A percentile compares a stretch with the other conserved stretches of the same genome.
These are phyloP conservation scores for Saccharomyces mikatae DNA, from an alignment of 805 yeast species.

Conservation along the genomic window DNA sequence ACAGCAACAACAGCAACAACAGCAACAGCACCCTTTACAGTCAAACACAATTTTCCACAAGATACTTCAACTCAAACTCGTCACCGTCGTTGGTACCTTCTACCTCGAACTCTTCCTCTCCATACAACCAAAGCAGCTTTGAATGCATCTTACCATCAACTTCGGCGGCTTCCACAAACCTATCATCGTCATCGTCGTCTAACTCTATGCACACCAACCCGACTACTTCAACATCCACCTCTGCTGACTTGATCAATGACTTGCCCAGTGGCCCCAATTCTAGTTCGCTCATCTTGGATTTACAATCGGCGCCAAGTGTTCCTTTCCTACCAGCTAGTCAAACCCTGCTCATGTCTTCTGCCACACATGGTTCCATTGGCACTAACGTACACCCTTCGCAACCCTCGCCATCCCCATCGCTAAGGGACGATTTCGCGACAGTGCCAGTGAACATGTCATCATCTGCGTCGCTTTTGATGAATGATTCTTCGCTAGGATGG, in stretches of 20 bases:
- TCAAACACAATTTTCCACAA: not conserved
- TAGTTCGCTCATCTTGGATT: not conserved
- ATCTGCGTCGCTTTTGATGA: slow-evolving; percentile 6
- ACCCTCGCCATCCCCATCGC: slow-evolving; percentile 15
- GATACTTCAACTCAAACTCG: not conserved
- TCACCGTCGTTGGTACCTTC: not conserved
- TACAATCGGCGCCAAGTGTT: not conserved
- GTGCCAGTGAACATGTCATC: not conserved
- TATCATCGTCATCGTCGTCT: slow-evolving; percentile 3
- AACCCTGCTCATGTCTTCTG: not conserved
- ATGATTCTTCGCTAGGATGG: slow-evolving; percentile 20
- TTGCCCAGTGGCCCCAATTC: not conserved
- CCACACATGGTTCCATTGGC: not conserved
- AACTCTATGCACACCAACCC: slow-evolving; percentile 2
- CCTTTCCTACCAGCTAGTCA: not conserved
- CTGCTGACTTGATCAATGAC: not conserved
- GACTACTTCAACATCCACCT: not conserved
- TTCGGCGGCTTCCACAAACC: not conserved
- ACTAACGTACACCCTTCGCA: not conserved
- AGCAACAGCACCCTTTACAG: slow-evolving; percentile 1
- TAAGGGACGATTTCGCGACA: slow-evolving; percentile 1
- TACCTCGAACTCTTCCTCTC: not conserved
- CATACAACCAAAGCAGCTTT: not conserved
- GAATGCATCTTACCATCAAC: not conserved
- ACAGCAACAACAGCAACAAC: slow-evolving; percentile 3